Percentiles rank a stretch among this genome's conserved stretches.
phyloP scores from a whole-genome alignment of 208 protist species.

The Trypanosoma platydactyli region DNA sequence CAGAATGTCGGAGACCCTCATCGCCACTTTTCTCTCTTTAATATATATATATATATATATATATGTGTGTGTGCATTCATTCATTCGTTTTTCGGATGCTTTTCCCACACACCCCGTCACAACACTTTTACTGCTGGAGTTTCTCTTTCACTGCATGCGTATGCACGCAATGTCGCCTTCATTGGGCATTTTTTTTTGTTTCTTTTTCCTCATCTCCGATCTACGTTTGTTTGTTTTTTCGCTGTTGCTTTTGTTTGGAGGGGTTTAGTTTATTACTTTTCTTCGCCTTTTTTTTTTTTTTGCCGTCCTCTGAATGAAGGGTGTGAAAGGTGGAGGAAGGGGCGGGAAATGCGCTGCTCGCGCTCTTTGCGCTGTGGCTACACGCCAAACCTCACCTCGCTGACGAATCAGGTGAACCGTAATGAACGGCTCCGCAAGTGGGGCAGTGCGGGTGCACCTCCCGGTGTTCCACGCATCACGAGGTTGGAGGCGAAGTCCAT shows the following conservation, averaged over 20 bases:
- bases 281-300: too few relatives aligned
- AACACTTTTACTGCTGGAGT: not conserved
- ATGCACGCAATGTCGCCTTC: too few relatives aligned
- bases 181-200: too few relatives aligned
- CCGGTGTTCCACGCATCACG: slow-evolving; percentile 71
- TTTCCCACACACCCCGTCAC: too few relatives aligned
- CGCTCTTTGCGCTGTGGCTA: slow-evolving; percentile 17
- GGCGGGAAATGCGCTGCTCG: slow-evolving; percentile 21
- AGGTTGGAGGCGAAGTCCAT: slow-evolving; percentile 71
- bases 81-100: too few relatives aligned
- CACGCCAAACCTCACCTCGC: slow-evolving; percentile 75
- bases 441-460: slow-evolving; percentile 37
- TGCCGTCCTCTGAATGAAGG: too few relatives aligned
- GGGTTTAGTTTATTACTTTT: too few relatives aligned
- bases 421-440: slow-evolving; percentile 75
- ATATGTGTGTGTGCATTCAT: too few relatives aligned
- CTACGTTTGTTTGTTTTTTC: not conserved
- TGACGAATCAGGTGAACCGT: slow-evolving; percentile 77
- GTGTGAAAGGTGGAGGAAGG: not conserved
- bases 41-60: too few relatives aligned
- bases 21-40: too few relatives aligned
- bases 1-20: too few relatives aligned
- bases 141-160: not conserved
- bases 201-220: not conserved
- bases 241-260: not conserved